Conservation (phyloP, 148 eudicot species). For the Tetragonia tetragonoides region DNA sequence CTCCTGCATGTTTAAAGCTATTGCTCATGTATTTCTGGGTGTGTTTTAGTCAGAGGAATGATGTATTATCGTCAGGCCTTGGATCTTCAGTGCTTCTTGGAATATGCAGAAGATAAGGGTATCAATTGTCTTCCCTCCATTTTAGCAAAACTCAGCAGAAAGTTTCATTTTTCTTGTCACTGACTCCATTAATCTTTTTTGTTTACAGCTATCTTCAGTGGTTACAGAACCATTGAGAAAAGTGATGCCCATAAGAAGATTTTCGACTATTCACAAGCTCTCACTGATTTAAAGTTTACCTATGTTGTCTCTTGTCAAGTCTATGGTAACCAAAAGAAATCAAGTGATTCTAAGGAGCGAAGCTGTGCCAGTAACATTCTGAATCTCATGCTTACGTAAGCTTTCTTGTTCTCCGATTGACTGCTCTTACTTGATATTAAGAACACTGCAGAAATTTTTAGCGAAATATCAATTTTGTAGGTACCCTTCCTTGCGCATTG, state of each 20-base stretch:
- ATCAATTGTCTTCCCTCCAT: conserved; percentile 18
- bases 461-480: conserved; percentile 38
- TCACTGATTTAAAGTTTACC: conserved; percentile 94
- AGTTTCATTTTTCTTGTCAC: background rate
- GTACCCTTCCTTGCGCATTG: conserved; percentile 93
- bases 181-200: conserved; percentile 16
- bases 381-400: conserved; percentile 87
- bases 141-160: conserved; percentile 3
- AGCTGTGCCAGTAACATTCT: conserved; percentile 76
- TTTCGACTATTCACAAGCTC: conserved; percentile 64
- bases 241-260: conserved; percentile 42
- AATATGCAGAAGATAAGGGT: conserved; percentile 77
- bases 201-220: conserved; percentile 68
- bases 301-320: conserved; percentile 97
- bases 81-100: conserved; percentile 93
- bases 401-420: conserved; percentile 6
- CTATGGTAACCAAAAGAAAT: conserved; percentile 88
- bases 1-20: conserved; percentile 12
- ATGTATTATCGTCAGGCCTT: conserved; percentile 92
- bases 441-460: conserved; percentile 1
- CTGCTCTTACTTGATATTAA: background rate
- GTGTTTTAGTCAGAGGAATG: conserved; percentile 88
- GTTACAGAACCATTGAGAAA: conserved; percentile 75
- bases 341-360: conserved; percentile 59
- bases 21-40: conserved; percentile 21